A percentile compares a stretch with the other conserved stretches of the same genome.
These are phyloP conservation scores for Bimuria novae-zelandiae DNA, from an alignment of 2,329 filamentous ascomycete genomes.

Conservation along the genomic window DNA sequence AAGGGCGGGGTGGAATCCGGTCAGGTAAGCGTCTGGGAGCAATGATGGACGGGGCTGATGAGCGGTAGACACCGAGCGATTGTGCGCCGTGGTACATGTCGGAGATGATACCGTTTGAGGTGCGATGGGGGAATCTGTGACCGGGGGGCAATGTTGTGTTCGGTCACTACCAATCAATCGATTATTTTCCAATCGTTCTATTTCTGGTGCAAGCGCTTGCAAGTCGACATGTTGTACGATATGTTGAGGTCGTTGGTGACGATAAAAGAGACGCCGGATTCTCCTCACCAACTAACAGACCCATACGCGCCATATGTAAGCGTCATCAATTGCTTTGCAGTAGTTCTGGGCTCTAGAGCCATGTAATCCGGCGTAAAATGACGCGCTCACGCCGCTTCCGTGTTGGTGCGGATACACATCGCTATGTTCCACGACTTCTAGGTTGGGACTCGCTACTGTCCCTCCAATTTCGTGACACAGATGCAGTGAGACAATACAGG, in stretches of 20 bases:
- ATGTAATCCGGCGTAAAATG: background rate
- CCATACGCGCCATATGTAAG: background rate
- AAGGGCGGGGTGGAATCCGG: too few relatives aligned
- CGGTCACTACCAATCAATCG: slow-evolving; percentile 4
- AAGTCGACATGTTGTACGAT: too few relatives aligned
- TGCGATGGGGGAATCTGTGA: background rate
- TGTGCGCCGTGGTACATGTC: background rate
- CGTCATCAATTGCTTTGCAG: background rate
- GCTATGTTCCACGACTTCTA: slow-evolving; percentile 2
- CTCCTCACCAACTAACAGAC: background rate
- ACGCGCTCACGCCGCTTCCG: background rate
- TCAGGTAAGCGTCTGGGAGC: background rate
- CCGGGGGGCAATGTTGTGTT: too few relatives aligned
- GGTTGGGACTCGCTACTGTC: background rate
- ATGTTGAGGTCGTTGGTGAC: too few relatives aligned
- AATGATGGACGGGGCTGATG: background rate
- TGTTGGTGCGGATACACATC: background rate
- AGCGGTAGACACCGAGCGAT: background rate
- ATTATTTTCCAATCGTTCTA: background rate
- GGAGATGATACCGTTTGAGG: background rate
- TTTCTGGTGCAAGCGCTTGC: background rate
- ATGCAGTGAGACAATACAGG: slow-evolving; percentile 1
- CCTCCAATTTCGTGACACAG: slow-evolving; percentile 8
- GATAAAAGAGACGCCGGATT: too few relatives aligned
- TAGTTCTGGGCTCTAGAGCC: background rate